Conservation (phyloP, 768 basidiomycete species). For the Suillus placidus region DNA sequence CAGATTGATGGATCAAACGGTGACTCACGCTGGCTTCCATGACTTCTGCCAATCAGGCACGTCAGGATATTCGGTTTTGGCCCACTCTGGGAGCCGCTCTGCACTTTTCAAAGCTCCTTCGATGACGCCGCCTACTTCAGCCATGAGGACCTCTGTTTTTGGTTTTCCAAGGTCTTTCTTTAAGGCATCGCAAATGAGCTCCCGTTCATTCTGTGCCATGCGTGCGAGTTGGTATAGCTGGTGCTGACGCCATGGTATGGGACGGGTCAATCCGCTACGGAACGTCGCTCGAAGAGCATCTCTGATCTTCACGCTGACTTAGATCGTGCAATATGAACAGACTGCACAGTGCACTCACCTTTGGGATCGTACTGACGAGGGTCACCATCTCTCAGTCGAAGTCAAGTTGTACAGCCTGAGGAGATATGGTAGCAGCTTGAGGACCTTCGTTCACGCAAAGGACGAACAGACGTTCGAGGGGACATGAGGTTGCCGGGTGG, state of each 20-base stretch:
- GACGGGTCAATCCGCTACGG: slow-evolving; percentile 47
- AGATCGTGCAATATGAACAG: background rate
- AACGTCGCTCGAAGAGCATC: slow-evolving; percentile 49
- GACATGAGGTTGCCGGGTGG: too few relatives aligned
- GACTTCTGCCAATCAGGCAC: slow-evolving; percentile 43
- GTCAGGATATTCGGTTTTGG: slow-evolving; percentile 43
- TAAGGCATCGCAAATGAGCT: slow-evolving; percentile 47
- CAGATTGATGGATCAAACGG: background rate
- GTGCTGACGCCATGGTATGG: slow-evolving; percentile 62
- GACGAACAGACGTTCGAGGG: too few relatives aligned
- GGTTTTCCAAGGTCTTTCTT: slow-evolving; percentile 53
- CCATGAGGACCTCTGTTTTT: slow-evolving; percentile 32
- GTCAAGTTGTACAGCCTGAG: too few relatives aligned
- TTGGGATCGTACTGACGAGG: slow-evolving; percentile 26
- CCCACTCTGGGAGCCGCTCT: slow-evolving; percentile 61
- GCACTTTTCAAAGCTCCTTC: slow-evolving; percentile 46
- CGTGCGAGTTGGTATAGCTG: slow-evolving; percentile 67
- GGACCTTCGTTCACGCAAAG: too few relatives aligned
- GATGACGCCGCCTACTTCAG: slow-evolving; percentile 50
- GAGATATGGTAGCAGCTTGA: too few relatives aligned
- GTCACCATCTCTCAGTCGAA: slow-evolving; percentile 11
- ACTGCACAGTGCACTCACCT: slow-evolving; percentile 15
- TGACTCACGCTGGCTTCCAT: slow-evolving; percentile 50
- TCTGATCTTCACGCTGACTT: slow-evolving; percentile 32
- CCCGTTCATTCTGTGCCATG: slow-evolving; percentile 63